Evolutionary conservation across 768 basidiomycete genomes (phyloP), one percentile per base, ranked within the genome.

Genomic region (Xerocomellus amylosporus): DNA sequence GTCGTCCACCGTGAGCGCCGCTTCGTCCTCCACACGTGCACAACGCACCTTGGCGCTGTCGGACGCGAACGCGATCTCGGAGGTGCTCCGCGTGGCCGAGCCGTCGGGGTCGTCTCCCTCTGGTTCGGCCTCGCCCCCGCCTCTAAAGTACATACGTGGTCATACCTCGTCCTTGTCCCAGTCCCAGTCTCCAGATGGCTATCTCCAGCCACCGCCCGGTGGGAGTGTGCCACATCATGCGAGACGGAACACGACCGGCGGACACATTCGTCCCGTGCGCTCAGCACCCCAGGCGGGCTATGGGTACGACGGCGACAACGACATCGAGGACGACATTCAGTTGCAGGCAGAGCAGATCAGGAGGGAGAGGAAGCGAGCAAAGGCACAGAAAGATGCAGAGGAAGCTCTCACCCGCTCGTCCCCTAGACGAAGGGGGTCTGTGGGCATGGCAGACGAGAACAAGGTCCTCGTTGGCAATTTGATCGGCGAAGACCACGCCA

Each of bases 401-500:
- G 83, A 80, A 7, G 81, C 77, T 7, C 69, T 84, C 46, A 84
- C 79, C 13, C 69, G 63, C 20, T 63, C 58, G 13, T 54, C 56
- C 13, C 62, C 62, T 36, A 56, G 51, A 33, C 67, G 64, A 20
- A 56, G 67, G 17, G 64, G 66, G 24, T 64, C 60, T 7, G 2
- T 56, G 19, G 60, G 55, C 30, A 63, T 58, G 48, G 72, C 67
- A 41, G 78, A 80, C 19, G 84, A 85, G 46, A 74, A 80, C 28
- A 74, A 69, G 49, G 86, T 87, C 5, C 73, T 95, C 13, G 91
- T 98, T 0, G 97, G 97, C 1, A 98, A 98, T 70, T 74, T 98
- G 61, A 97, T 99, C 59, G 92, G 93, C n/a, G 95, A 98, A 70
- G 96, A 86, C 64, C 97, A 99, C 73, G 95, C 89, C 71, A 99